phyloP scores from a whole-genome alignment of 345 rosid species.

The Nephelium lappaceum region DNA sequence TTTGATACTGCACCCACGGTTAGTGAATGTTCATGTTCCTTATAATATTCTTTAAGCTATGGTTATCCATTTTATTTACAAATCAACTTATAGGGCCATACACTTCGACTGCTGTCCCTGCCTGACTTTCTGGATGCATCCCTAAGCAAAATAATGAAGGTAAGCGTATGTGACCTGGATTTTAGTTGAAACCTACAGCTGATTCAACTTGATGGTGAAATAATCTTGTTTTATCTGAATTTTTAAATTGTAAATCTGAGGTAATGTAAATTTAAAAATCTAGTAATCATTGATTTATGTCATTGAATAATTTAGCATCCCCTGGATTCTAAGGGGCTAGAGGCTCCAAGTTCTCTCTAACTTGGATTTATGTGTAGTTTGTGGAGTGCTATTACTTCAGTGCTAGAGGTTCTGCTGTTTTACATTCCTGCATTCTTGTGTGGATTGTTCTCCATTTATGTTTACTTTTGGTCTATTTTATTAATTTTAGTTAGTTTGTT shows the following conservation, averaged over 20 bases:
- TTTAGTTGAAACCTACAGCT: neutral
- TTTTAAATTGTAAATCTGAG: neutral
- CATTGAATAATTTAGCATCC: neutral
- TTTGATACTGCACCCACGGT: slow-evolving; percentile 89
- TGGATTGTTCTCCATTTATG: neutral
- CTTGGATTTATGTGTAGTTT: neutral
- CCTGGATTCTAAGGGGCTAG: neutral
- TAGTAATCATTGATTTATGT: neutral
- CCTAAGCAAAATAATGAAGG: slow-evolving; percentile 79
- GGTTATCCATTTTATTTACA: slow-evolving; percentile 13
- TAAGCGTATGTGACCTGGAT: slow-evolving; percentile 30
- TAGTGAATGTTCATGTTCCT: slow-evolving; percentile 27
- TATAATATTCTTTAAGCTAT: slow-evolving; percentile 15
- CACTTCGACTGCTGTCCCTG: slow-evolving; percentile 77
- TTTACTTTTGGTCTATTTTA: neutral
- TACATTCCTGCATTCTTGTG: neutral
- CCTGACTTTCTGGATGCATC: slow-evolving; percentile 86
- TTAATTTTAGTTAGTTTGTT: neutral
- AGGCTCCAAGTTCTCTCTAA: neutral
- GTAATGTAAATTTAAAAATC: neutral
- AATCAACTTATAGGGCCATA: slow-evolving; percentile 63
- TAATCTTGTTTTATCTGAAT: neutral
- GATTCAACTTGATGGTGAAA: slow-evolving; percentile 5
- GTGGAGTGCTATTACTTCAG: neutral
- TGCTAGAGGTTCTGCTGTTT: slow-evolving; percentile 14